Base-by-base conservation (phyloP, 257 asterid genomes). In the Salvia splendens region DNA sequence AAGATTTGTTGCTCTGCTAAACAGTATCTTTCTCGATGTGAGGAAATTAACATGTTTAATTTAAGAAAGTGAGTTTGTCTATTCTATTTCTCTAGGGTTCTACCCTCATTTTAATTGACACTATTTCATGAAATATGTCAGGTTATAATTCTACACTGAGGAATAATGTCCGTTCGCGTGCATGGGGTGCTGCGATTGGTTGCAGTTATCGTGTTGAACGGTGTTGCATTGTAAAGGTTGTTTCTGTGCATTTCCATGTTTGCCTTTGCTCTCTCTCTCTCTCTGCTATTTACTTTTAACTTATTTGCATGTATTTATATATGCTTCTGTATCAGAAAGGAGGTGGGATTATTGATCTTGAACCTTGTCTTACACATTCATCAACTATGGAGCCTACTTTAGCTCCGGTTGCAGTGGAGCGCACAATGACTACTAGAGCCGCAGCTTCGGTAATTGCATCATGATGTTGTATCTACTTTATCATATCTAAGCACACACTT, bases 311-410 rank as follows among this genome's bases (percentile, higher is more conserved):
- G 43, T 55, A 5, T 63, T 63, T 3, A 50, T 64, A 57, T 67
- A 62, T 61, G 58, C 62, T 50, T 33, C 41, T 35, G 5, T 73
- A 61, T 61, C 87, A 94, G 99, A 89, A 85, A 86, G 97, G 89
- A 75, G 97, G 97, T 61, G 97, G 96, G 42, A 71, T 80, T 28
- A 83, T 91, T 74, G 96, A 90, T 70, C 92, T 94, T 53, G 90
- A 94, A 79, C 96, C 97, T 51, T 90, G 97, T 75, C 95, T 86
- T 51, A 84, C 95, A 61, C 97, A 94, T 80, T 88, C 96, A 63
- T 90, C 96, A 67, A 86, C 97, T 35, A 79, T 94, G 89, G 97
- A 94, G 84, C 97, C 99, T 80, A 94, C 99, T 60, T 87, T 94
- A 69, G 99, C 99, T 73, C 99, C 99, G 6, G 97, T 88, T 62